Percentiles rank a stretch among this genome's conserved stretches.
Conservation (phyloP, 495 filamentous ascomycete species). For the Copromyces sp. region DNA sequence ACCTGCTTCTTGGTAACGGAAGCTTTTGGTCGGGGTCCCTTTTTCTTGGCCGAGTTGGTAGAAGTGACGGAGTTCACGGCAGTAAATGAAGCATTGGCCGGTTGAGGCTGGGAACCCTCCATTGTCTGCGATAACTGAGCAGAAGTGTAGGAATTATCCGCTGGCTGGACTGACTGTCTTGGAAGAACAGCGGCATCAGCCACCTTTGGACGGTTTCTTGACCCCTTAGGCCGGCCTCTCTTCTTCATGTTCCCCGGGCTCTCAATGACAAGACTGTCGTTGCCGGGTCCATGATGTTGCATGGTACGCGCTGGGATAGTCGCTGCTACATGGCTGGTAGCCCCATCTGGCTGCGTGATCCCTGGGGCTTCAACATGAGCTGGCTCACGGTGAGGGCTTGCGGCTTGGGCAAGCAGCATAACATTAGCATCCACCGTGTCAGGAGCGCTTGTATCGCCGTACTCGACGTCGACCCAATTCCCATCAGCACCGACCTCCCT, state of each 20-base stretch:
- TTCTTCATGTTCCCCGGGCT: constrained; percentile 19
- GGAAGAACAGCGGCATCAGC: neutral
- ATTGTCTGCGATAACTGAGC: constrained; percentile 1
- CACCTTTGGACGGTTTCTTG: constrained; percentile 38
- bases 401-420: constrained; percentile 18
- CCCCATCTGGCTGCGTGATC: neutral
- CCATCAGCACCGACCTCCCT: constrained; percentile 5
- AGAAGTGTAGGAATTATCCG: constrained; percentile 2
- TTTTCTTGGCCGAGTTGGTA: constrained; percentile 4
- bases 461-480: constrained; percentile 23
- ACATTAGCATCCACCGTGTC: constrained; percentile 18
- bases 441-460: constrained; percentile 3
- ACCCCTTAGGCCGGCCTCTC: constrained; percentile 36
- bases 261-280: neutral
- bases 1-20: neutral
- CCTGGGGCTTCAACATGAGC: neutral
- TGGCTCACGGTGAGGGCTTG: constrained; percentile 5
- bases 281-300: neutral
- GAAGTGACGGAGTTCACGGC: constrained; percentile 13
- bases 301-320: neutral
- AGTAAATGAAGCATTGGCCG: constrained; percentile 14
- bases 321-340: neutral
- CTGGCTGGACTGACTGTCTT: constrained; percentile 2
- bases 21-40: constrained; percentile 2
- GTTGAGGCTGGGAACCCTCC: neutral